A percentile compares a stretch with the other conserved stretches of the same genome.
These are phyloP conservation scores for Taxawa tesnikishii DNA, from an alignment of 2,329 filamentous ascomycete genomes.

Conservation along the genomic window DNA sequence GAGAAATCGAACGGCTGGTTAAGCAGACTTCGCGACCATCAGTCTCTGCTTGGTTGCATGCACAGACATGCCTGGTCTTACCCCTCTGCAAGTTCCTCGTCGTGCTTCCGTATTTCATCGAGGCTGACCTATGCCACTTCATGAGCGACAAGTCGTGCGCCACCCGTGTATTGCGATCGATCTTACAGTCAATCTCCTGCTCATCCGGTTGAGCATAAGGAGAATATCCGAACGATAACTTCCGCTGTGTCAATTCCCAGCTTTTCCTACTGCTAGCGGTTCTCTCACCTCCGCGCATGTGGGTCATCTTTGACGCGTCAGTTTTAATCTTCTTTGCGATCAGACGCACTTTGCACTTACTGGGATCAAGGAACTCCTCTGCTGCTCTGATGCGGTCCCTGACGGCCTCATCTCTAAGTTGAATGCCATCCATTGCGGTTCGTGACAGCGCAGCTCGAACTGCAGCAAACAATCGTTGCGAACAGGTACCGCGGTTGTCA, in stretches of 20 bases:
- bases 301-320: conserved; percentile 37
- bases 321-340: too few species aligned
- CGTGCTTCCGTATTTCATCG: conserved; percentile 85
- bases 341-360: conserved; percentile 45
- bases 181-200: conserved; percentile 43
- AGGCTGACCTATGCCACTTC: conserved; percentile 37
- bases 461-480: too few species aligned
- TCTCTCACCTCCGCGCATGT: conserved; percentile 41
- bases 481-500: too few species aligned
- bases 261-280: background rate
- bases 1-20: conserved; percentile 79
- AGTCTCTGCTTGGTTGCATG: background rate
- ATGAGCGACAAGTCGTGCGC: background rate
- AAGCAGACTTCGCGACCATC: conserved; percentile 47
- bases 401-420: conserved; percentile 74
- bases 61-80: conserved; percentile 16
- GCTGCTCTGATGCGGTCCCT: conserved; percentile 74
- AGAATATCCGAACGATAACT: conserved; percentile 89
- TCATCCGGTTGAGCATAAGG: conserved; percentile 52
- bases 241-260: conserved; percentile 27
- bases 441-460: background rate
- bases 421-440: conserved; percentile 59
- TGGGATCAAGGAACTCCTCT: conserved; percentile 87
- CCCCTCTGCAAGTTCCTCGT: conserved; percentile 64
- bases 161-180: background rate